These are phyloP conservation scores for Heterobasidion parviporum DNA, from an alignment of 1,284 basidiomycete genomes.

Conservation along the genomic window DNA sequence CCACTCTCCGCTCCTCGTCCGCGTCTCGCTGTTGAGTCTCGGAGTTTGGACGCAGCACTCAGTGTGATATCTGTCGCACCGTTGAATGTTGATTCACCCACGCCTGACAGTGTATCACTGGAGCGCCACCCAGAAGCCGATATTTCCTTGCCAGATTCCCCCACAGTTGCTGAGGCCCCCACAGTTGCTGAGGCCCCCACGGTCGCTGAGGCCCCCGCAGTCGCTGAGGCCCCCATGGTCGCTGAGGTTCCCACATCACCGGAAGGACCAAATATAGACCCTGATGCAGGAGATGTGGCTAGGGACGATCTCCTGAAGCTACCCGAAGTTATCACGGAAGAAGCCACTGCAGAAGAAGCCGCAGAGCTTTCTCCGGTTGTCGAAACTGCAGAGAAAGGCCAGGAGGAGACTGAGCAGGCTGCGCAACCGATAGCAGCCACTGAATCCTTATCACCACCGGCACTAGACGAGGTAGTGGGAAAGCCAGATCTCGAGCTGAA, in stretches of 20 bases:
- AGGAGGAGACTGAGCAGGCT: not conserved
- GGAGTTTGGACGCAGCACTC: not conserved
- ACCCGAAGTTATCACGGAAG: not conserved
- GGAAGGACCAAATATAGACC: too few relatives aligned
- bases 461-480: not conserved
- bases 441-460: not conserved
- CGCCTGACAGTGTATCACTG: not conserved
- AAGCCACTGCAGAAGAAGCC: not conserved
- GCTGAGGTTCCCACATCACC: too few relatives aligned
- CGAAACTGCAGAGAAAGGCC: not conserved
- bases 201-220: too few relatives aligned
- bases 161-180: not conserved
- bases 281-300: too few relatives aligned
- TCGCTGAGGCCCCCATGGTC: too few relatives aligned
- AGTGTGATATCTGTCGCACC: not conserved
- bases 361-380: not conserved
- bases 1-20: conserved; percentile 5
- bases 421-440: not conserved
- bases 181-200: not conserved
- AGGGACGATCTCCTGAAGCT: too few relatives aligned
- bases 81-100: not conserved
- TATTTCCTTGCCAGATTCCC: not conserved
- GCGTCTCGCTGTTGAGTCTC: not conserved
- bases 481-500: not conserved
- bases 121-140: not conserved